These are phyloP conservation scores for Quaeritorhiza haematococci DNA, from an alignment of 371 early-diverging fungal genomes.

Conservation along the genomic window DNA sequence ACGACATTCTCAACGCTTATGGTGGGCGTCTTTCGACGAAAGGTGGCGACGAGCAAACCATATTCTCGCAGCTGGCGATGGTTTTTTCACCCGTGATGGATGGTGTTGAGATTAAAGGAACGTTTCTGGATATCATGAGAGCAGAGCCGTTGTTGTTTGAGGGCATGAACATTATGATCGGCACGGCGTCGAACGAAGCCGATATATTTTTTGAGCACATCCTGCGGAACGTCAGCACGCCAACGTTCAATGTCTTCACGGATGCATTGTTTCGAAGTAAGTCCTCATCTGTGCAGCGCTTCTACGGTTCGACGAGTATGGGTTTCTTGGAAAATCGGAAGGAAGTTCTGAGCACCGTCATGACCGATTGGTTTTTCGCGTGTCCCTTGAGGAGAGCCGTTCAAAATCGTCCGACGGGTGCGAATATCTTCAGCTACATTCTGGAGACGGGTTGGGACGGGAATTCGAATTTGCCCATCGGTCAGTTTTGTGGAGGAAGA, in stretches of 20 bases:
- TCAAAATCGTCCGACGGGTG: neutral
- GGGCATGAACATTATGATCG: conserved; percentile 5
- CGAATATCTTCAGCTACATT: conserved; percentile 11
- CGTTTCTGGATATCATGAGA: conserved; percentile 14
- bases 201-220: conserved; percentile 3
- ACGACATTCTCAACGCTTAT: conserved; percentile 12
- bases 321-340: conserved; percentile 5
- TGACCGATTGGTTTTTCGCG: conserved; percentile 12
- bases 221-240: neutral
- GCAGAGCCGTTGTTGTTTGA: neutral
- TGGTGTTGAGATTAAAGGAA: conserved; percentile 4
- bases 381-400: conserved; percentile 11
- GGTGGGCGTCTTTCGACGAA: neutral
- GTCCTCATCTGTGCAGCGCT: neutral
- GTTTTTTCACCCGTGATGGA: conserved; percentile 14
- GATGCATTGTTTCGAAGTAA: conserved; percentile 8
- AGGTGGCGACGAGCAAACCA: neutral
- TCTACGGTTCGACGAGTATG: neutral
- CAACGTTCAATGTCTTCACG: conserved; percentile 14
- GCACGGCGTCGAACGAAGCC: conserved; percentile 13
- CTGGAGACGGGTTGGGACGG: conserved; percentile 22
- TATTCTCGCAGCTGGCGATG: neutral
- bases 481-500: conserved; percentile 10
- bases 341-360: conserved; percentile 2
- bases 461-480: conserved; percentile 14